Evolutionary conservation across 108 stramenopile genomes (phyloP), one percentile per base, ranked within the genome.

Genomic region (Craspedostauros australis): DNA sequence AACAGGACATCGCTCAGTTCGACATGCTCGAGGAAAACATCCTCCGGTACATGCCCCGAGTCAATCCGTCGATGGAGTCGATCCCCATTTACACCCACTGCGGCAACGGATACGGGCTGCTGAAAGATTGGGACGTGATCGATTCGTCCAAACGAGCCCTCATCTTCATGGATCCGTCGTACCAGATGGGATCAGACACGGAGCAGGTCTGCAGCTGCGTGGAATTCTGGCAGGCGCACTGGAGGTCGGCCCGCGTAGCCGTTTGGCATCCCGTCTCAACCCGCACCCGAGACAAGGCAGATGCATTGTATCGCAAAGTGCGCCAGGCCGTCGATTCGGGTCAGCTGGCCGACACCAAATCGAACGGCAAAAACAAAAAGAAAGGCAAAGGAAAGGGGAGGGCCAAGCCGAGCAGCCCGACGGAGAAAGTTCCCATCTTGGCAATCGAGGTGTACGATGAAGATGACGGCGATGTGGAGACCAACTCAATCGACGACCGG

Each of bases 121-220:
- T 52, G 38, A 52, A 39, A 39, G n/a, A 27, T 9, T 38, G n/a
- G 7, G 51, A 39, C 5, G 12, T 28, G 14, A 5, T 26, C 22
- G 5, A 21, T 19, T 48, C 46, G 6, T 7, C 14, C 18, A 5
- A 21, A 6, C 34, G 51, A 19, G 51, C 51, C 14, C 36, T 52
- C 16, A 38, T 52, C n/a, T 39, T 52, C 9, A 9, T 52, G n/a
- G 51, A 52, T 52, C 51, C 51, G 14, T 36, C 51, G 5, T 52
- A 52, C 19, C 51, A 52, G 22, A 20, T 39, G 14, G 51, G 51
- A 28, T 52, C 51, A 15, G 51, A 52, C 20, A 28, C 51, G 14
- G 51, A 52, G 5, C 51, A 52, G 19, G 38, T 52, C 22, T 32
- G n/a, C 11, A 8, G 20, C 8, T 18, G 16, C n/a, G 36, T 39